Evolutionary conservation across 345 rosid genomes (phyloP), one percentile per base, ranked within the genome.

Genomic region (Gossypium bickii): DNA sequence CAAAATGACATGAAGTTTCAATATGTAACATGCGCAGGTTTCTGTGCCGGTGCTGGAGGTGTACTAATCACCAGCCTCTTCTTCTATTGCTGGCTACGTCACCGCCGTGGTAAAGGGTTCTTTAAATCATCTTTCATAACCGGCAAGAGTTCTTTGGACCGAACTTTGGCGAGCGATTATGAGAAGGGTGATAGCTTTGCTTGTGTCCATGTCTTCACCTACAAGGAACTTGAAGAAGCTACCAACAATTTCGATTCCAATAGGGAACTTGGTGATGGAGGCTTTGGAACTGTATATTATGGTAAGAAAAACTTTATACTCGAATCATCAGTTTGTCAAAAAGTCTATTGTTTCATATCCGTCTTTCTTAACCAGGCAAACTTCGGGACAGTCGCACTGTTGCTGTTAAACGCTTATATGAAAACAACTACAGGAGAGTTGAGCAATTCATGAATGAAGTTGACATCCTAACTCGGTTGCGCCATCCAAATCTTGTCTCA

Each of bases 391-490:
- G 97, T 62, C 83, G 95, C 17, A 73, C 77, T 1, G 91, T 94
- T 78, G 98, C 97, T 3, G 95, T 94, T 3, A 94, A 94, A 80
- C 91, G 98, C 29, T 79, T 92, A 47, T 92, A 80, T 3, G 98
- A 94, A 44, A 86, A 88, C 82, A 89, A 91, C 67, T 87, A 64
- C 86, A 94, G 72, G 82, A 88, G 92, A 77, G 91, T 86, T 25
- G 89, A 86, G 78, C 98, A 90, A 58, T 94, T 92, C 85, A 58
- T 87, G 86, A 94, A 94, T 68, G 98, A 92, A 82, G 90, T 94
- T 48, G 82, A 84, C 66, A 91, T 94, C 74, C 81, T 94, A 72
- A 77, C 97, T 4, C 79, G 76, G 7, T 74, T 94, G 74, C 93
- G 85, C 80, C 97, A 92, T 78, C 85, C 44, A 0, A 81, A 92